These are phyloP conservation scores for Kernera saxatilis DNA, from an alignment of 345 rosid species.

Conservation along the genomic window DNA sequence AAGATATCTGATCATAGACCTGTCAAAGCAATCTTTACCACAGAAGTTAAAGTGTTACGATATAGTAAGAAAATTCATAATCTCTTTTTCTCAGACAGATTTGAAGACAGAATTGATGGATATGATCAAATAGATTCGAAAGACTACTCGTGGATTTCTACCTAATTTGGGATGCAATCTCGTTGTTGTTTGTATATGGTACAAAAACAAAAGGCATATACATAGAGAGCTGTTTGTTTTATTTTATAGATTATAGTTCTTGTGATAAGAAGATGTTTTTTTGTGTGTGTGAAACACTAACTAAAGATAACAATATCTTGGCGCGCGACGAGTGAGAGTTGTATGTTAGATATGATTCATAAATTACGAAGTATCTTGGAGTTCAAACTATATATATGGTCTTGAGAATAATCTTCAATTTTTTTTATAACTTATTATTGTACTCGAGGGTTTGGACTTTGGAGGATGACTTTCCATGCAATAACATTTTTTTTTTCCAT, in stretches of 20 bases:
- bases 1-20: slow-evolving; percentile 79
- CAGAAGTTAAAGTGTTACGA: slow-evolving; percentile 36
- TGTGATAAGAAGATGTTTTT: background rate
- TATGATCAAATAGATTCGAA: slow-evolving; percentile 27
- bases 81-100: slow-evolving; percentile 50
- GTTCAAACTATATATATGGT: background rate
- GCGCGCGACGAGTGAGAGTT: background rate
- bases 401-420: background rate
- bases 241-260: background rate
- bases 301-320: background rate
- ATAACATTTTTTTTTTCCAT: background rate
- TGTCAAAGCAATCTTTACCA: slow-evolving; percentile 55
- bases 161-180: slow-evolving; percentile 7
- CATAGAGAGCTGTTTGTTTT: background rate
- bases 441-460: background rate
- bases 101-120: slow-evolving; percentile 31
- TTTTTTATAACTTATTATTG: background rate
- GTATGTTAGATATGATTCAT: background rate
- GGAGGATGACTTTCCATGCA: background rate
- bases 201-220: background rate
- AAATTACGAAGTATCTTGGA: background rate
- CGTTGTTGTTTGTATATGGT: background rate
- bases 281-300: background rate
- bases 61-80: slow-evolving; percentile 31
- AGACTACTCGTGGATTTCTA: slow-evolving; percentile 27